Evolutionary conservation across 2,329 filamentous ascomycete species (phyloP).

Genomic region (Epichloe sp.): DNA sequence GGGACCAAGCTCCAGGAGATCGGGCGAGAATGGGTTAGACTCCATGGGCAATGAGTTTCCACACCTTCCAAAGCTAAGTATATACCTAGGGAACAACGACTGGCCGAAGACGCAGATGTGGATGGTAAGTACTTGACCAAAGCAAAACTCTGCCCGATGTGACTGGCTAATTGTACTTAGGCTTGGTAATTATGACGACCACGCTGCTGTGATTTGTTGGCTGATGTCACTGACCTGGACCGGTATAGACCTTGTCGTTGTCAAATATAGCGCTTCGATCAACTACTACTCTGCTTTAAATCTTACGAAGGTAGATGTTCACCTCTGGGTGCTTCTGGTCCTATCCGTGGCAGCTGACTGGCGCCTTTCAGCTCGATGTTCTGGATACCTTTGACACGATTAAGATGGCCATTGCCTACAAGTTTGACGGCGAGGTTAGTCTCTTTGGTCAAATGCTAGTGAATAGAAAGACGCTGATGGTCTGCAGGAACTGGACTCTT

Average conservation of each 20-base stretch:
- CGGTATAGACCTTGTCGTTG: conserved; percentile 45
- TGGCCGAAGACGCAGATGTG: conserved; percentile 45
- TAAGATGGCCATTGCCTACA: not conserved
- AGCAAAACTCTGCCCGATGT: not conserved
- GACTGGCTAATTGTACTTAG: conserved; percentile 12
- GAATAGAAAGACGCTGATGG: conserved; percentile 14
- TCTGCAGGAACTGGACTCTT: conserved; percentile 27
- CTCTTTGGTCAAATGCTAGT: not conserved
- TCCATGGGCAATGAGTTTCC: too few relatives aligned
- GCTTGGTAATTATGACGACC: conserved; percentile 11
- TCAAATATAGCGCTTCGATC: conserved; percentile 45
- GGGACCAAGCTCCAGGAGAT: conserved; percentile 35
- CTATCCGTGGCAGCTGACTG: not conserved
- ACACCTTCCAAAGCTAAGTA: too few relatives aligned
- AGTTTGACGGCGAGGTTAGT: conserved; percentile 13
- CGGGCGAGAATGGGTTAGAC: conserved; percentile 24
- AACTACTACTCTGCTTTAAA: conserved; percentile 55
- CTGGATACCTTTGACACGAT: conserved; percentile 7
- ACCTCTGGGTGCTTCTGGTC: not conserved
- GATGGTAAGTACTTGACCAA: conserved; percentile 25
- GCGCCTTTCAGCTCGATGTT: conserved; percentile 11
- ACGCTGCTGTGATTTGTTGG: too few relatives aligned
- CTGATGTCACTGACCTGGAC: not conserved
- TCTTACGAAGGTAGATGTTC: conserved; percentile 17
- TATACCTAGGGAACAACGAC: conserved; percentile 29